A percentile compares a stretch with the other conserved stretches of the same genome.
Evolutionary conservation across 495 filamentous ascomycete species (phyloP).

Genomic region (Hypomontagnella monticulosa): DNA sequence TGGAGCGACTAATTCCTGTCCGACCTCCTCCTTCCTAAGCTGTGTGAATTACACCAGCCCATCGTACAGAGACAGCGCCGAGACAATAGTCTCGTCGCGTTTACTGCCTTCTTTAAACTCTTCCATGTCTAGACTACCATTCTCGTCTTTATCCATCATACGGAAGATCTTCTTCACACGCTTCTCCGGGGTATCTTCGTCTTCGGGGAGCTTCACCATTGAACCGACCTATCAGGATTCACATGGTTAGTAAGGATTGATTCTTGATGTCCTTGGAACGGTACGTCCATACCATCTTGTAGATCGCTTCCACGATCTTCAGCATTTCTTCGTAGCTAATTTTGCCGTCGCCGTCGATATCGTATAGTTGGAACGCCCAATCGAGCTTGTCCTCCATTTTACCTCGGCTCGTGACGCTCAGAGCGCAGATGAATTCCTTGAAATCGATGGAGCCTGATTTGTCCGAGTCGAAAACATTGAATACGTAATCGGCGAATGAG

Average conservation of each 20-base stretch:
- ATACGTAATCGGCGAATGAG: constrained; percentile 97
- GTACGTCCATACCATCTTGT: constrained; percentile 85
- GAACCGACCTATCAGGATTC: constrained; percentile 77
- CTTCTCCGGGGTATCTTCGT: constrained; percentile 99
- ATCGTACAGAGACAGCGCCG: constrained; percentile 94
- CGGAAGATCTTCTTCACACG: constrained; percentile 97
- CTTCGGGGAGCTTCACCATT: constrained; percentile 98
- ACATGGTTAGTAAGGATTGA: constrained; percentile 30
- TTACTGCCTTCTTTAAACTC: constrained; percentile 99
- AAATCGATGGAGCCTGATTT: constrained; percentile 98
- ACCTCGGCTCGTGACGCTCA: constrained; percentile 95
- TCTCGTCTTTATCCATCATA: constrained; percentile 99
- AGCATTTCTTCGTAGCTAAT: constrained; percentile 99
- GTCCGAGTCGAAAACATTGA: constrained; percentile 98
- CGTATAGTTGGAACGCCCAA: constrained; percentile 99
- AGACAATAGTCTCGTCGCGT: constrained; percentile 99
- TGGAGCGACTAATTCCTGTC: constrained; percentile 24
- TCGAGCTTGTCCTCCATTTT: constrained; percentile 99
- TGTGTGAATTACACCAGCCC: constrained; percentile 74
- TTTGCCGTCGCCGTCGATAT: constrained; percentile 98
- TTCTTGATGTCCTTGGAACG: neutral
- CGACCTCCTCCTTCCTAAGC: neutral
- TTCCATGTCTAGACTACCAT: constrained; percentile 88
- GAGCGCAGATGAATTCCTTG: constrained; percentile 98
- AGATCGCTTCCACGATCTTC: constrained; percentile 97